phyloP scores from a whole-genome alignment of 352 stramenopile species.

The Phytophthora cryptogea region DNA sequence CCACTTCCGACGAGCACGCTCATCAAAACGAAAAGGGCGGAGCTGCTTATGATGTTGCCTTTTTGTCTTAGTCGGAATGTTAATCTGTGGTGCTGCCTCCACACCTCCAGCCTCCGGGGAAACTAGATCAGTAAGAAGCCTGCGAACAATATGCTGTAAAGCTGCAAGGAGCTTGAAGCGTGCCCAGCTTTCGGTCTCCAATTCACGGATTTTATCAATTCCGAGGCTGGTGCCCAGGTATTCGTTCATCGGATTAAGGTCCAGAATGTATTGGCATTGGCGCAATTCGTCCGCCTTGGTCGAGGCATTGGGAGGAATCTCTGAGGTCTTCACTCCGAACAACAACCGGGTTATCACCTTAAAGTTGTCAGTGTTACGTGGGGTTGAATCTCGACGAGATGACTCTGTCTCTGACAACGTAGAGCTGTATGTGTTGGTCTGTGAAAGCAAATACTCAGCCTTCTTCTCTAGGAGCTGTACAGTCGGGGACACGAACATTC shows the following conservation, averaged over 20 bases:
- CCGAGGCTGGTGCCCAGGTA: constrained; percentile 39
- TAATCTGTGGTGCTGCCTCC: background rate
- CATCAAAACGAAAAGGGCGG: constrained; percentile 25
- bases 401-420: constrained; percentile 11
- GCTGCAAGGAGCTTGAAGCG: constrained; percentile 44
- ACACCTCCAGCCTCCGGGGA: constrained; percentile 2
- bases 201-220: constrained; percentile 29
- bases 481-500: constrained; percentile 17
- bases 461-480: constrained; percentile 21
- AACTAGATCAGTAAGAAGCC: constrained; percentile 39
- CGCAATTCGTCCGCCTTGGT: constrained; percentile 11
- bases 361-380: too few relatives aligned
- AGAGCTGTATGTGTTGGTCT: constrained; percentile 10
- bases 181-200: constrained; percentile 59
- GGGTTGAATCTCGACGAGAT: too few relatives aligned
- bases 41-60: constrained; percentile 12
- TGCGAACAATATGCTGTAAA: constrained; percentile 33
- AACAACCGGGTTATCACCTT: too few relatives aligned
- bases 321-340: too few relatives aligned
- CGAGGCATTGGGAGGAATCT: too few relatives aligned
- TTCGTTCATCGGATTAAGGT: constrained; percentile 60
- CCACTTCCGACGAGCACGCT: constrained; percentile 21
- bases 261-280: constrained; percentile 43
- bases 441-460: constrained; percentile 12
- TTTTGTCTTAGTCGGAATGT: background rate